Conservation (phyloP, 306 rosid species). For the Quercus wislizeni region DNA sequence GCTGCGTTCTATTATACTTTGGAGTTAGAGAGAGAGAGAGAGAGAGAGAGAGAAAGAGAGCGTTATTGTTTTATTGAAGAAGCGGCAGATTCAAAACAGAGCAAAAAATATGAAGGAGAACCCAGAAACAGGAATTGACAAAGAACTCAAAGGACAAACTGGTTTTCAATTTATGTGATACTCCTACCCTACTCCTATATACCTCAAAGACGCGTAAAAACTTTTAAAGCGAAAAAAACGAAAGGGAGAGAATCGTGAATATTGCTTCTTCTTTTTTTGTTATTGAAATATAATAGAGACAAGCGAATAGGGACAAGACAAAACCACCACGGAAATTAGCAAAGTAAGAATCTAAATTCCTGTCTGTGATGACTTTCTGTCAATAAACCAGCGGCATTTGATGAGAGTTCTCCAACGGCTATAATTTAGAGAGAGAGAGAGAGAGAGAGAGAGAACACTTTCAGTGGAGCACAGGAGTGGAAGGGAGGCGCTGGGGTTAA, state of each 20-base stretch:
- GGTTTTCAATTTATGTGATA: no score
- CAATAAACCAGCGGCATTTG: slow-evolving; percentile 17
- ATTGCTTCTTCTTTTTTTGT: no score
- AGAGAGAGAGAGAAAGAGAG: neutral
- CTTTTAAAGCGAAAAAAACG: neutral
- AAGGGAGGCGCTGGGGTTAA: neutral
- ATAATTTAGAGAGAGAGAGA: neutral
- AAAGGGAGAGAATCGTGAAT: no score
- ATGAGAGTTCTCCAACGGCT: slow-evolving; percentile 6
- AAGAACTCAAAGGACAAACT: neutral
- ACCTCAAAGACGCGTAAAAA: no score
- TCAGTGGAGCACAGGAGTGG: neutral
- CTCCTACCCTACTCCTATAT: no score
- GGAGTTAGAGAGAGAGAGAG: neutral
- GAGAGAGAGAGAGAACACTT: neutral
- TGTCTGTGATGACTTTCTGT: neutral
- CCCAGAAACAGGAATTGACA: neutral
- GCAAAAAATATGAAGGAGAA: neutral
- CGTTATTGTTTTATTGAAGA: neutral
- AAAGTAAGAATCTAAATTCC: neutral
- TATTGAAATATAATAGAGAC: neutral
- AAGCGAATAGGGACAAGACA: neutral
- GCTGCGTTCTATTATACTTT: neutral
- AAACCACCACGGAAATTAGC: neutral
- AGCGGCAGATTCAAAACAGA: neutral